phyloP scores from a whole-genome alignment of 352 stramenopile genomes.

The Phytophthora nicotianae region DNA sequence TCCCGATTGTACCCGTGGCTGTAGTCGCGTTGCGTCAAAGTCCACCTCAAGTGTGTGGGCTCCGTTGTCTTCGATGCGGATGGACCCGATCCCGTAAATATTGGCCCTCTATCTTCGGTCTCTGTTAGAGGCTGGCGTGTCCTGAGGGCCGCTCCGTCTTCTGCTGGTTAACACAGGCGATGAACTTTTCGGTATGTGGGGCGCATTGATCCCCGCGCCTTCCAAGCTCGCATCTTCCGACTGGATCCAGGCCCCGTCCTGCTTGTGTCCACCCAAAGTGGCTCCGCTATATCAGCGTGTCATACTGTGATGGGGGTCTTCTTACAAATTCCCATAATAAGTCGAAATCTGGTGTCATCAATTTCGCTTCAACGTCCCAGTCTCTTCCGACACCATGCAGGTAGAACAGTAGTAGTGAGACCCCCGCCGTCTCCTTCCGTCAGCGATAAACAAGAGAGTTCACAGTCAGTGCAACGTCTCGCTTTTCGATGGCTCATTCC shows the following conservation, averaged over 20 bases:
- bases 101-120: conserved; percentile 7
- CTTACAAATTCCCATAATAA: not conserved
- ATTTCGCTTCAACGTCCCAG: conserved; percentile 33
- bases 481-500: conserved; percentile 39
- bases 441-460: conserved; percentile 27
- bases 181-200: conserved; percentile 12
- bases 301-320: conserved; percentile 7
- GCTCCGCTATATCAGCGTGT: conserved; percentile 8
- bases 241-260: not conserved
- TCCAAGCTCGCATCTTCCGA: conserved; percentile 3
- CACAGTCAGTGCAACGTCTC: conserved; percentile 11
- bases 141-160: conserved; percentile 15
- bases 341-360: conserved; percentile 42
- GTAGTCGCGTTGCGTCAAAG: conserved; percentile 20
- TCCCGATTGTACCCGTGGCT: conserved; percentile 12
- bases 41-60: conserved; percentile 26
- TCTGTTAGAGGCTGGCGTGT: conserved; percentile 12
- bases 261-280: not conserved
- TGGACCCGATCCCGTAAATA: conserved; percentile 3
- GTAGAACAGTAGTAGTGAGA: conserved; percentile 39
- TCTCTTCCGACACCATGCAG: conserved; percentile 10
- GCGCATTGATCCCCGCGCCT: conserved; percentile 9
- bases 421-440: conserved; percentile 18
- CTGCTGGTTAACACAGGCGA: conserved; percentile 23
- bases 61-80: not conserved